A percentile compares a stretch with the other conserved stretches of the same genome.
phyloP scores from a whole-genome alignment of 495 filamentous ascomycete species.

The Glutinoglossum americanum region DNA sequence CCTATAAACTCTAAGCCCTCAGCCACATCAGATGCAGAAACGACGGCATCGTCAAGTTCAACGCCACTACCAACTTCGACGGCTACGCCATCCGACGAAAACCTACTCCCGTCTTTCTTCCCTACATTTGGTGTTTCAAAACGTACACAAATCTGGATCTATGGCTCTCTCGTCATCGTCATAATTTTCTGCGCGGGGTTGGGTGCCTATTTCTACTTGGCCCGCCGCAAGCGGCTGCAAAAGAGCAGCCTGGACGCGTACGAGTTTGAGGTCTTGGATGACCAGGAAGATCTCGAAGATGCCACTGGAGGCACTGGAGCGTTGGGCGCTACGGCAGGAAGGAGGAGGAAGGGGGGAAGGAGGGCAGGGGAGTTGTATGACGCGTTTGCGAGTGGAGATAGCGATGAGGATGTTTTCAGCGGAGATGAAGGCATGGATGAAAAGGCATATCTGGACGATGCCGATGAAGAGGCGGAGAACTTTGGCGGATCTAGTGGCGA shows the following conservation, averaged over 20 bases:
- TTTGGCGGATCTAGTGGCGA: not conserved
- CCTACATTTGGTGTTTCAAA: conserved; percentile 89
- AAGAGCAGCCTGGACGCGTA: conserved; percentile 68
- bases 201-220: conserved; percentile 56
- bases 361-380: conserved; percentile 76
- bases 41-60: conserved; percentile 10
- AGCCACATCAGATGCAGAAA: conserved; percentile 12
- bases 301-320: conserved; percentile 15
- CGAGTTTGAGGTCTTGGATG: conserved; percentile 80
- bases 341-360: conserved; percentile 9
- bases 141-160: conserved; percentile 86
- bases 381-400: conserved; percentile 58
- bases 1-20: conserved; percentile 45
- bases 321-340: conserved; percentile 16
- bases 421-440: conserved; percentile 30
- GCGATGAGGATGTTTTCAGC: conserved; percentile 46
- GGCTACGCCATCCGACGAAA: conserved; percentile 22
- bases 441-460: conserved; percentile 9
- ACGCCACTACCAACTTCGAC: conserved; percentile 16
- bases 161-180: conserved; percentile 65
- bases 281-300: conserved; percentile 52
- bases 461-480: conserved; percentile 2
- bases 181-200: conserved; percentile 63
- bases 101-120: conserved; percentile 72
- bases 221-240: conserved; percentile 51